A percentile compares a stretch with the other conserved stretches of the same genome.
Conservation (phyloP, 2,329 filamentous ascomycete genomes). For the Ambrosiella cleistominuta region DNA sequence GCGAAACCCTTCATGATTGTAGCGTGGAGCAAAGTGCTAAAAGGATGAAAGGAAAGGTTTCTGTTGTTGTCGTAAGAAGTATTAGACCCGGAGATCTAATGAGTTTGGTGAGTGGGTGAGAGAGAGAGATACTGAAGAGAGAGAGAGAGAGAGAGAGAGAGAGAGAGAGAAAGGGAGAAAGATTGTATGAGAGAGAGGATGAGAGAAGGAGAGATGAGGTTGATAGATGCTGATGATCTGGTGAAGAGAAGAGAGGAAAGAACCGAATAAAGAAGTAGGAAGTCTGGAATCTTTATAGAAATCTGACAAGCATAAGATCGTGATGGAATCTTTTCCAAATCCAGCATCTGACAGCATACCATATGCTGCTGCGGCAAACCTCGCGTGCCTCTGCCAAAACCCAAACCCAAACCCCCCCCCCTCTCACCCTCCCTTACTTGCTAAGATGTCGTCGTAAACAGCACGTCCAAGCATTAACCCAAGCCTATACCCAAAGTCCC, state of each 20-base stretch:
- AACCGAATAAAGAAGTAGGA: constrained; percentile 1
- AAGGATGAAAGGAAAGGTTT: background rate
- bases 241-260: constrained; percentile 9
- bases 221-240: constrained; percentile 8
- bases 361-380: background rate
- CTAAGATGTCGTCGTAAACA: background rate
- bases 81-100: too few relatives aligned
- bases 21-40: constrained; percentile 3
- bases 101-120: background rate
- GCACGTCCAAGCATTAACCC: background rate
- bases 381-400: too few relatives aligned
- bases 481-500: background rate
- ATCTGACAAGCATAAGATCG: background rate
- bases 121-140: constrained; percentile 3
- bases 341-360: background rate
- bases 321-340: background rate
- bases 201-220: constrained; percentile 10
- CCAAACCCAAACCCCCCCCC: background rate
- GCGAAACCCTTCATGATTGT: constrained; percentile 11
- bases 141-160: background rate
- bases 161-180: background rate
- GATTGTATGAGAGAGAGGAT: constrained; percentile 10
- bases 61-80: too few relatives aligned
- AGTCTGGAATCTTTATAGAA: constrained; percentile 10
- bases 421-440: background rate